Evolutionary conservation across 306 rosid species (phyloP), one percentile per base, ranked within the genome.

Genomic region (Mimosa pudica): DNA sequence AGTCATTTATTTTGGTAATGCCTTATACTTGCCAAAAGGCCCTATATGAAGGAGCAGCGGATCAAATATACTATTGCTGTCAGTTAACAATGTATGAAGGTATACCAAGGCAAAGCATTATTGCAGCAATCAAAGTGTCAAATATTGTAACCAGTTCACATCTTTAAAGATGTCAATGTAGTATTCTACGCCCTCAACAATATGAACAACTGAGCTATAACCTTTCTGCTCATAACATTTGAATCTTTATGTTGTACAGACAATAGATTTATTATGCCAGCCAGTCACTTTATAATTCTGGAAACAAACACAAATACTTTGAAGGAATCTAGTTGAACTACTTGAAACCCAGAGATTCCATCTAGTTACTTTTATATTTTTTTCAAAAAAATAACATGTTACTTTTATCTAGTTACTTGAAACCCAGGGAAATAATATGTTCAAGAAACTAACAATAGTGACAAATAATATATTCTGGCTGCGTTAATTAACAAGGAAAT

Each of bases 291-390:
- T 36, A 36, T 70, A 30, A 46, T 45, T 16, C 18, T 13, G 46
- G 58, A 8, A 51, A 14, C 57, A 35, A 5, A 49, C 55, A 72
- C 4, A 11, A 5, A 1, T 60, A 35, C 3, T 20, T 17, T 1
- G 20, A 20, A 47, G 11, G 65, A 48, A 62, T 63, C 68, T 18
- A 38, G 32, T 8, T 57, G 32, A 57, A 18, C 38, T 51, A 32
- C 32, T 71, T 49, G 62, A 49, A 24, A 71, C 52, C 42, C 74
- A 70, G 24, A 70, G 58, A 71, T 24, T 14, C 76, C 10, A 51
- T 52, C 64, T 36, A 52, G 64, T 60, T 8, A 61, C 63, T 24
- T 24, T 24, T 24, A 24, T 24, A 24, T 24, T 24, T 24, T 24
- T 24, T 24, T 24, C 30, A 24, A 24, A 24, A 24, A 24, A 24